Evolutionary conservation across 164 flowering plant species (phyloP).

Genomic region (Magnolia changhungtana): DNA sequence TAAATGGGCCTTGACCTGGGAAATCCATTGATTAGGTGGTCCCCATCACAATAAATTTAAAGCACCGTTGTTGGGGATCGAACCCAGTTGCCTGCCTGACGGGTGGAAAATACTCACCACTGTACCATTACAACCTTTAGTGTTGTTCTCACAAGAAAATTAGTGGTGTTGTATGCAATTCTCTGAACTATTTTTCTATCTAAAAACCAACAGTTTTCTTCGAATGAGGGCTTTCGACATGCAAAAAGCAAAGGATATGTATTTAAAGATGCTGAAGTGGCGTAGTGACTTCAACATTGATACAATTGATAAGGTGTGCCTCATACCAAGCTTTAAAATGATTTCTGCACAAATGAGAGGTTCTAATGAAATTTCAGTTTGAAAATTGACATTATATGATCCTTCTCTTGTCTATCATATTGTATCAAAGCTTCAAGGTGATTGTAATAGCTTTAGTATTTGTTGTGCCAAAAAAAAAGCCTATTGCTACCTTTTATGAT

Average conservation of each 20-base stretch:
- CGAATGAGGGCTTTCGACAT: slow-evolving; percentile 55
- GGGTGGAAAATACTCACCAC: neutral
- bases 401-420: no score
- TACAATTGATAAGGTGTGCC: slow-evolving; percentile 44
- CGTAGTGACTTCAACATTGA: slow-evolving; percentile 49
- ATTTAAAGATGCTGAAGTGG: slow-evolving; percentile 60
- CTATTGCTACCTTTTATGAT: no score
- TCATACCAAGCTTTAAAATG: neutral
- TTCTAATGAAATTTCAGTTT: neutral
- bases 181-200: neutral
- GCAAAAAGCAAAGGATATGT: slow-evolving; percentile 48
- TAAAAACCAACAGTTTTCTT: slow-evolving; percentile 41
- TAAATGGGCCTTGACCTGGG: neutral
- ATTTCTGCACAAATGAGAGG: neutral
- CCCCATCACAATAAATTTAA: no score
- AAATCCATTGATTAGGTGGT: neutral
- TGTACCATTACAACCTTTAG: neutral
- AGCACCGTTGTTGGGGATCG: no score
- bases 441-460: no score
- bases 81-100: neutral
- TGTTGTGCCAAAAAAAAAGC: no score
- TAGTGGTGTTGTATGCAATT: neutral
- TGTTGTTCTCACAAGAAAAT: neutral
- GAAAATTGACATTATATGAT: neutral
- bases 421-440: no score